Percentiles rank a stretch among this genome's conserved stretches.
phyloP scores from a whole-genome alignment of 176 grass and related monocot genomes.

The Echinochloa phyllopogon region DNA sequence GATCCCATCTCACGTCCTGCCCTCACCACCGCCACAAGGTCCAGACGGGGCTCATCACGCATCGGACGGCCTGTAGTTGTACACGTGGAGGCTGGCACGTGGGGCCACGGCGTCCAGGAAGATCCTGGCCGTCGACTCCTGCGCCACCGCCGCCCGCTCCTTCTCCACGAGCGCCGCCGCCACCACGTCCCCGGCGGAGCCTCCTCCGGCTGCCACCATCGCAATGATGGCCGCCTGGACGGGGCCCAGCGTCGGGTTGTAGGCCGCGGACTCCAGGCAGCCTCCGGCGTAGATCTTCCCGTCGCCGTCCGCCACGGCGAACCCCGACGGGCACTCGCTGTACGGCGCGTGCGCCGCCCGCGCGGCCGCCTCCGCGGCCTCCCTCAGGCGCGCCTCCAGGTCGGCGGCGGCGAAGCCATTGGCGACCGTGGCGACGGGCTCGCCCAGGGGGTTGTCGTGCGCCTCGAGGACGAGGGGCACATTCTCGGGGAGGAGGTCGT shows the following conservation, averaged over 20 bases:
- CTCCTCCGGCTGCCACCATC: conserved; percentile 50
- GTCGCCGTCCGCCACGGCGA: conserved; percentile 72
- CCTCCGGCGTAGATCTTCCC: conserved; percentile 76
- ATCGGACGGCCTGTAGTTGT: conserved; percentile 71
- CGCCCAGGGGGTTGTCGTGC: conserved; percentile 69
- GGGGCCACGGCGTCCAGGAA: conserved; percentile 80
- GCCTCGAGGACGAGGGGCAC: conserved; percentile 76
- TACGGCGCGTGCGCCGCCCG: conserved; percentile 83
- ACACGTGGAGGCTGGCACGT: conserved; percentile 67
- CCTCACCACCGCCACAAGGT: neutral
- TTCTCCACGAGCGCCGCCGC: conserved; percentile 87
- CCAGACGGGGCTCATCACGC: conserved; percentile 37
- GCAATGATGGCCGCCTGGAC: conserved; percentile 86
- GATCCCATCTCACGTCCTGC: conserved; percentile 34
- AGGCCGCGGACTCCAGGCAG: conserved; percentile 79
- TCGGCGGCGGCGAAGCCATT: conserved; percentile 42
- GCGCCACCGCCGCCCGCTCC: conserved; percentile 60
- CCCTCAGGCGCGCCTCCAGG: conserved; percentile 47
- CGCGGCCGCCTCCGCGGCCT: conserved; percentile 64
- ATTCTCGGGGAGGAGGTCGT: conserved; percentile 70
- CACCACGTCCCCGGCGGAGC: conserved; percentile 39
- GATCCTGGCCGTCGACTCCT: conserved; percentile 78
- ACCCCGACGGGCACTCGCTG: conserved; percentile 75
- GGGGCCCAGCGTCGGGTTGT: conserved; percentile 91
- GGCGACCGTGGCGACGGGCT: conserved; percentile 10